Base-by-base conservation (phyloP, 176 grass and related monocot genomes). In the Panicum miliaceum region DNA sequence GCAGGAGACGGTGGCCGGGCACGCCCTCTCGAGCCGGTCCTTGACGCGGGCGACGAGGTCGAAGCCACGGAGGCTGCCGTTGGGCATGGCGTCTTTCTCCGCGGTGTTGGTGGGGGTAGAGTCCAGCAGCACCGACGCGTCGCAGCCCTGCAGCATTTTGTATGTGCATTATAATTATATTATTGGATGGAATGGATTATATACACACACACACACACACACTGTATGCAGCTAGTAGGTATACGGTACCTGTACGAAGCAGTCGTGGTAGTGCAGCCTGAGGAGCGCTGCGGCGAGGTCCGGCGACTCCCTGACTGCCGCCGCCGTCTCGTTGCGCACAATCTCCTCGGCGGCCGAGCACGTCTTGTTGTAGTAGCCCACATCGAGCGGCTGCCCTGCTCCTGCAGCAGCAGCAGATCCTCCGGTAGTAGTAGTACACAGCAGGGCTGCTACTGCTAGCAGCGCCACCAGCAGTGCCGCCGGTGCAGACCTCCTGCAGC, bases 261-360 rank as follows among this genome's bases (percentile, higher is more conserved):
- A 96, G 86, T 96, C 90, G 23, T 96, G 93, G 84, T 91, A 96
- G 78, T 96, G 93, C 22, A 96, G 83, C 7, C 93, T 89, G 72
- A 96, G 86, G 15, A 91, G 64, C 37, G 86, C 82, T 20, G 82
- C 92, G 57, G 89, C 84, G 48, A 90, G 89, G 57, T 58, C 66
- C 35, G 89, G 89, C n/a, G 89, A 61, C 54, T 4, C 75, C 10
- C 0, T 14, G 16, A 91, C 34, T 71, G 86, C 88, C 56, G 80
- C 45, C 34, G 71, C n/a, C 71, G 92, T 91, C 63, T 80, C 90
- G 26, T 56, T 23, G 57, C 78, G 86, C 42, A 96, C 84, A 10
- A 96, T 89, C 16, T 75, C 35, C 75, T 96, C 94, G 10, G 77
- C 88, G 18, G 32, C 64, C 36, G 94, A 91, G 88, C 94, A 96